Base-by-base conservation (phyloP, 129 eudicot genomes). In the Scalesia atractyloides region DNA sequence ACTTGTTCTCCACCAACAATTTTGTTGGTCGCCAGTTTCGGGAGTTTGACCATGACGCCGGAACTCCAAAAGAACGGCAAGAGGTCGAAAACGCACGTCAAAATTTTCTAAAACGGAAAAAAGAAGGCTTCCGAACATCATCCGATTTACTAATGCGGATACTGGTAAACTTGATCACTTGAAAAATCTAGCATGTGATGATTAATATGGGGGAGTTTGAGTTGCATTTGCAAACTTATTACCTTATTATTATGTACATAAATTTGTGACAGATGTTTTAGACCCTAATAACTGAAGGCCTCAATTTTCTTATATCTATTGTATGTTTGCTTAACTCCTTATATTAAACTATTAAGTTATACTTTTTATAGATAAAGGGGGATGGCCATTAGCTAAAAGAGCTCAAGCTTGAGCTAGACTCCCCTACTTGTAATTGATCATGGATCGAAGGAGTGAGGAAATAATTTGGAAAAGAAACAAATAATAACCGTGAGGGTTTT, bases 1-100 rank as follows among this genome's bases (percentile, higher is more conserved):
- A 89, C 51, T 70, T 89, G 69, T 89, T 83, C 73, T 84, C 89
- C 91, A 89, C 96, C 51, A 89, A 89, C 83, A 84, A 89, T 48
- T 86, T 81, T 58, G 87, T 86, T 37, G 91, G 96, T 7, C 82
- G 91, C 36, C 96, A 89, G 68, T 79, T 73, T 34, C 86, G 96
- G 91, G 96, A 86, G 82, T 89, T 66, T 14, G 96, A 84, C 59
- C 87, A 84, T 0, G 58, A 84, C 30, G 96, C 74, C 0, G 96
- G 91, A 5, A 83, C 89, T 0, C 69, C 74, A 0, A 86, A 77
- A 74, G 87, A 89, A 70, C 76, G 76, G 60, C 72, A 76, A 43
- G 81, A 73, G 46, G 79, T 86, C 6, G 82, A 89, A 33, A 84
- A 70, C 20, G 91, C 89, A 9, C 87, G 91, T 2, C 71, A 84